Conservation (phyloP, 176 grass and related monocot genomes). For the Stipa capillata region DNA sequence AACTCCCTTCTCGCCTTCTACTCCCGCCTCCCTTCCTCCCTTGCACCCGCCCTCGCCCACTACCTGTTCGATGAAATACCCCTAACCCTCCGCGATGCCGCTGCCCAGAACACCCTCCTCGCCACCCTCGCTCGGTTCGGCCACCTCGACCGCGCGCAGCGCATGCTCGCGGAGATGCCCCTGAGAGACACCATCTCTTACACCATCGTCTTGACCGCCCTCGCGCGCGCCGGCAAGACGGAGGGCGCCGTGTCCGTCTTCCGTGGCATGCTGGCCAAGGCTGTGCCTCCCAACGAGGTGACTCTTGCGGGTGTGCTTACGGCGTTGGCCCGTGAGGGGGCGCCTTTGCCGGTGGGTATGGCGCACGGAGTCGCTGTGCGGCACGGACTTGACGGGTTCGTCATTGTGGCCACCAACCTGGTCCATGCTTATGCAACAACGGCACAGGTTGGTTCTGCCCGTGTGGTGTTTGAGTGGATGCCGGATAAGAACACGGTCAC, state of each 20-base stretch:
- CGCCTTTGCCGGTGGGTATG: too few relatives aligned
- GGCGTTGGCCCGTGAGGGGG: too few relatives aligned
- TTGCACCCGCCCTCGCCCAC: slow-evolving; percentile 5
- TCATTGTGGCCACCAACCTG: too few relatives aligned
- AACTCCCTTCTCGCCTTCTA: slow-evolving; percentile 58
- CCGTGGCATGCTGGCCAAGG: slow-evolving; percentile 24
- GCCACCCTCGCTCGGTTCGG: background rate
- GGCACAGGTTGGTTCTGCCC: slow-evolving; percentile 8
- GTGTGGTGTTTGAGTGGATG: slow-evolving; percentile 26
- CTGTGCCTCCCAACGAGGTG: slow-evolving; percentile 26
- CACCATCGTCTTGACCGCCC: slow-evolving; percentile 44
- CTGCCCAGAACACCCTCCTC: slow-evolving; percentile 32
- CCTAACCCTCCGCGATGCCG: background rate
- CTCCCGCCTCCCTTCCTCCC: slow-evolving; percentile 7
- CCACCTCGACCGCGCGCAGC: slow-evolving; percentile 5
- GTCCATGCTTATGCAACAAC: slow-evolving; percentile 17
- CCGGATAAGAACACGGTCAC: too few relatives aligned
- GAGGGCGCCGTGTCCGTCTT: slow-evolving; percentile 26
- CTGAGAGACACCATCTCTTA: slow-evolving; percentile 42
- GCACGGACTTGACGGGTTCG: slow-evolving; percentile 25
- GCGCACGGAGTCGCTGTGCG: slow-evolving; percentile 15
- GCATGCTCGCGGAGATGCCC: slow-evolving; percentile 20
- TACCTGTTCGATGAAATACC: slow-evolving; percentile 37
- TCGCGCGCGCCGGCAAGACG: too few relatives aligned
- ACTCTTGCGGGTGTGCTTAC: slow-evolving; percentile 24